Conservation (phyloP, 441 rosid species). For the Mallotus repandus region DNA sequence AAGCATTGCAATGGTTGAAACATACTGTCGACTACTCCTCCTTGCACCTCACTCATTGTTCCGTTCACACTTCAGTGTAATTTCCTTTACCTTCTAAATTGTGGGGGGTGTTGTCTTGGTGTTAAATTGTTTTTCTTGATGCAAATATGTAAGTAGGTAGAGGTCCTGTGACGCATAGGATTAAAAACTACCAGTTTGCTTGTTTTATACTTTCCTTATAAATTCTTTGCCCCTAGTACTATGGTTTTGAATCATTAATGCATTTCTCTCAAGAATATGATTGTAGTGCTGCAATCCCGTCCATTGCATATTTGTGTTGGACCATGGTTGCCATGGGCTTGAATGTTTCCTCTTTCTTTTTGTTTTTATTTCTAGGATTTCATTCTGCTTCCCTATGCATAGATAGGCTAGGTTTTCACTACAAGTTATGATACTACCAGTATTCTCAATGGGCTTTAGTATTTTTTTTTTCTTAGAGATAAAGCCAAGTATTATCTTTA, state of each 20-base stretch:
- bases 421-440: not conserved
- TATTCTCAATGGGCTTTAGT: not conserved
- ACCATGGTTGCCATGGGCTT: not conserved
- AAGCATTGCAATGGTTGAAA: constrained; percentile 98
- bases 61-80: constrained; percentile 90
- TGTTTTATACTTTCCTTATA: not conserved
- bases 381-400: not conserved
- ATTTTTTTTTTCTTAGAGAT: not conserved
- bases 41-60: constrained; percentile 89
- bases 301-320: not conserved
- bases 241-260: not conserved
- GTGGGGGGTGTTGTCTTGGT: too few relatives aligned
- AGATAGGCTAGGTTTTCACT: not conserved
- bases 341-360: not conserved
- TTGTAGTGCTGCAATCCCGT: not conserved
- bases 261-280: not conserved
- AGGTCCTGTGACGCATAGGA: not conserved
- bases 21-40: constrained; percentile 89
- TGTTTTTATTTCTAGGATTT: not conserved
- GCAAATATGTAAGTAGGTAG: not conserved
- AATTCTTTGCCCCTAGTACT: constrained; percentile 6
- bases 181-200: not conserved
- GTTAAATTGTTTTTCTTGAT: constrained; percentile 3
- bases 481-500: not conserved
- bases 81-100: constrained; percentile 16